Base-by-base conservation (phyloP, 192 early-diverging fungal genomes). In the Radiomyces spectabilis region DNA sequence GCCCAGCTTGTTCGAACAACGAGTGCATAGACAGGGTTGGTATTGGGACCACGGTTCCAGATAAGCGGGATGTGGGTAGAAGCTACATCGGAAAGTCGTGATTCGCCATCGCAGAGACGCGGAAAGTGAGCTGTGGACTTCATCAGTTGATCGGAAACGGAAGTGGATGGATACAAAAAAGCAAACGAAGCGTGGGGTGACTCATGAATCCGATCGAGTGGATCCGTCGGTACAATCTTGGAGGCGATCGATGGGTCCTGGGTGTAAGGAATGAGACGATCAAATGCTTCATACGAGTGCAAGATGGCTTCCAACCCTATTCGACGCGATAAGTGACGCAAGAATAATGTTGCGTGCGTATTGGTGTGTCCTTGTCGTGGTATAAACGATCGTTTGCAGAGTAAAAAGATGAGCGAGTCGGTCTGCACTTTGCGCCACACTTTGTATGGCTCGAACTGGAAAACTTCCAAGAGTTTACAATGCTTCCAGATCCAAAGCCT, bases 361-460 rank as follows among this genome's bases (percentile, higher is more conserved):
- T 43, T 25, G 2, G 63, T n/a, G n/a, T n/a, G n/a, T n/a, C n/a
- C n/a, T n/a, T n/a, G n/a, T n/a, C n/a, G 19, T 43, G 35, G 30
- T 19, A 27, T 24, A 37, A 40, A 12, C n/a, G 46, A n/a, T 9
- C 72, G 55, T 22, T 57, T 66, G 12, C 79, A 67, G 2, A 81
- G 34, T 38, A 66, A 68, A 53, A 81, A 81, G 18, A 81, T 72
- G 13, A 81, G 57, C 7, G 79, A 81, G 21, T 81, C 79, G 0
- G 79, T 81, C 40, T 81, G 79, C 18, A 78, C 70, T 44, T 76
- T 77, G n/a, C 72, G 65, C 73, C 77, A 81, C 4, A 81, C 72
- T 41, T 81, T 81, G 46, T 70, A 81, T 3, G 76, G 76, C 27
- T 78, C 76, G 51, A 81, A 81, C 48, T 78, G 74, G 30, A 71